Conservation (phyloP, 2,329 filamentous ascomycete species). For the Hymenoscyphus linearis region DNA sequence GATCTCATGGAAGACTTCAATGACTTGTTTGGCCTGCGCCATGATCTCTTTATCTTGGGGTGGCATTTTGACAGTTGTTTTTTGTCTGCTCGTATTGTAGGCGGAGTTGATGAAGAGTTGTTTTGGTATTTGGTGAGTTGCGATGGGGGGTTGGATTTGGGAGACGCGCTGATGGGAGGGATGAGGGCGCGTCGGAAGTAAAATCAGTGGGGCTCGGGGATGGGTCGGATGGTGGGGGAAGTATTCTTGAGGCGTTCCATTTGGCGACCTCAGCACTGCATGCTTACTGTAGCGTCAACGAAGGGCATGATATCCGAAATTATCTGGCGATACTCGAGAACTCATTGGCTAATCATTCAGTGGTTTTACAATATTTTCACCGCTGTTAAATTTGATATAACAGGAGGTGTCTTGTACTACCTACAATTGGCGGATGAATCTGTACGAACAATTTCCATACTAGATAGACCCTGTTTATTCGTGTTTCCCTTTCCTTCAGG, state of each 20-base stretch:
- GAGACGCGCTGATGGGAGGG: background rate
- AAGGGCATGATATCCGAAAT: conserved; percentile 1
- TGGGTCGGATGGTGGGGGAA: background rate
- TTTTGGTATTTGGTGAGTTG: background rate
- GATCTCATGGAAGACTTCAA: conserved; percentile 79
- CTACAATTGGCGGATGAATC: too few species aligned
- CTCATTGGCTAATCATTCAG: too few species aligned
- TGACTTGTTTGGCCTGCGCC: conserved; percentile 76
- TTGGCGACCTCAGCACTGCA: too few species aligned
- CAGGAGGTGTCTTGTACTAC: too few species aligned
- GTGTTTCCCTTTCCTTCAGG: too few species aligned
- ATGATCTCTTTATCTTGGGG: conserved; percentile 51
- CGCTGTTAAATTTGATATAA: too few species aligned
- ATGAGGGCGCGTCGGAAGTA: background rate
- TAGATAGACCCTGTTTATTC: too few species aligned
- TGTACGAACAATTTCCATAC: too few species aligned
- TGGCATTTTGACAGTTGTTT: background rate
- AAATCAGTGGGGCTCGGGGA: background rate
- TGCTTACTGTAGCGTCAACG: too few species aligned
- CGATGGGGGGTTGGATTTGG: background rate
- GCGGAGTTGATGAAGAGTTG: background rate
- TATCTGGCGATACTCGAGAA: too few species aligned
- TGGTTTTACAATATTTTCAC: too few species aligned
- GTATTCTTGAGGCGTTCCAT: too few species aligned
- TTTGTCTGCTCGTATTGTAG: background rate